phyloP scores from a whole-genome alignment of 1,284 basidiomycete species.

The Leccinum subrobustum region DNA sequence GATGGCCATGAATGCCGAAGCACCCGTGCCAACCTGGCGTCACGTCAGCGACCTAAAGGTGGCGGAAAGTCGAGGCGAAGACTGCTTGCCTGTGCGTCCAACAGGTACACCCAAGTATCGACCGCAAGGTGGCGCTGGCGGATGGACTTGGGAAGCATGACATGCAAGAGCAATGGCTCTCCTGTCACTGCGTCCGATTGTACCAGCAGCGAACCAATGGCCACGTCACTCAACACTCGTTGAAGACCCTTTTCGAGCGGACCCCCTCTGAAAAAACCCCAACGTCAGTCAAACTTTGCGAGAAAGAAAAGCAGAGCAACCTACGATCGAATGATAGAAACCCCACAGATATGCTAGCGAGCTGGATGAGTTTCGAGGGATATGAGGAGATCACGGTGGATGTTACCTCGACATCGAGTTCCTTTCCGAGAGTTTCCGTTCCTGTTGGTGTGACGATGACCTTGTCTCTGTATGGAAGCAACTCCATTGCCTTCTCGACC shows the following conservation, averaged over 20 bases:
- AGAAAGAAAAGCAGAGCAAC: constrained; percentile 28
- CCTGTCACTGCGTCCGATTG: constrained; percentile 85
- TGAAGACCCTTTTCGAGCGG: constrained; percentile 90
- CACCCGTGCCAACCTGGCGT: constrained; percentile 86
- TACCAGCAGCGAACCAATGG: constrained; percentile 87
- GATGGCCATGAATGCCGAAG: constrained; percentile 95
- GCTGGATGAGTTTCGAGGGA: constrained; percentile 4
- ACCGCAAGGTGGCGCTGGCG: constrained; percentile 63
- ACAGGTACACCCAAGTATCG: constrained; percentile 82
- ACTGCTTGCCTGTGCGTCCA: constrained; percentile 78
- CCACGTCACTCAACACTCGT: constrained; percentile 84
- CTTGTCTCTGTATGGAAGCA: constrained; percentile 71
- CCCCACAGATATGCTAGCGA: constrained; percentile 65
- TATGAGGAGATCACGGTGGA: not conserved
- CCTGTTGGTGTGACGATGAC: constrained; percentile 70
- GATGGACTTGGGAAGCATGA: constrained; percentile 73
- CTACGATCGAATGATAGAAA: constrained; percentile 82
- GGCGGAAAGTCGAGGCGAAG: not conserved
- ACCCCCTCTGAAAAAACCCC: constrained; percentile 61
- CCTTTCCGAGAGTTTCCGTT: constrained; percentile 58
- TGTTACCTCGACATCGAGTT: constrained; percentile 54
- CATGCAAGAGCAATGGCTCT: constrained; percentile 86
- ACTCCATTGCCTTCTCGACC: constrained; percentile 81
- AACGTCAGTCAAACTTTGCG: constrained; percentile 10
- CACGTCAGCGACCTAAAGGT: not conserved